Base-by-base conservation (phyloP, 2,329 filamentous ascomycete species). In the Epichloe brachyelytri region DNA sequence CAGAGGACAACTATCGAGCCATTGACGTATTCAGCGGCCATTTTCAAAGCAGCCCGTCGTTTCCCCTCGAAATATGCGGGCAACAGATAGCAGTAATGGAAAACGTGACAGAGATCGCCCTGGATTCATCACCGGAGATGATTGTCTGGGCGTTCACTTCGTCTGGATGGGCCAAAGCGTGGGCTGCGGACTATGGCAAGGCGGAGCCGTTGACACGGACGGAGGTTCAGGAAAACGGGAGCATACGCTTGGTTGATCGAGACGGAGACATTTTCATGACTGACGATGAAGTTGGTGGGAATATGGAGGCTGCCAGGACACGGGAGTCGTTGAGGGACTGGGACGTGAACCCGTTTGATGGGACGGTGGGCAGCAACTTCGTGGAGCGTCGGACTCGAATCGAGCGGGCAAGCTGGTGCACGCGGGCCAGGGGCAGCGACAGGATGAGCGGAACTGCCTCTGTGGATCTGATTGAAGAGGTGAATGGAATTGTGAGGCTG, bases 401-500 rank as follows among this genome's bases (percentile, higher is more conserved):
- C 46, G 52, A 39, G 47, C 50, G n/a, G 41, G 47, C 51, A 20
- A 53, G 44, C 45, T 53, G 49, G 48, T 50, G 36, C 47, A 44
- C 26, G 22, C 40, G 51, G 41, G 45, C 45, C 22, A 36, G 55
- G 43, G 38, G 43, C 19, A 41, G 53, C 5, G 51, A 55, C 20
- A 47, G 54, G 39, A 56, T 55, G 54, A 60, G 56, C 38, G 57
- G 58, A 30, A 60, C 54, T 14, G 51, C 62, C 30, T 60, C 56
- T 38, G 53, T 61, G 48, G 63, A 65, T 53, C 51, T 68, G 40
- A 62, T 68, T 14, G 66, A 67, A 53, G 63, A 68, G 48, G 49
- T 65, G 20, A 62, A 58, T n/a, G 65, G 65, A 11, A 62, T 70
- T 50, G 60, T 64, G 33, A 63, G 66, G 55, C 60, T 72, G 46